Evolutionary conservation across 148 eudicot species (phyloP), one percentile per base, ranked within the genome.

Genomic region (Diospyros lotus): DNA sequence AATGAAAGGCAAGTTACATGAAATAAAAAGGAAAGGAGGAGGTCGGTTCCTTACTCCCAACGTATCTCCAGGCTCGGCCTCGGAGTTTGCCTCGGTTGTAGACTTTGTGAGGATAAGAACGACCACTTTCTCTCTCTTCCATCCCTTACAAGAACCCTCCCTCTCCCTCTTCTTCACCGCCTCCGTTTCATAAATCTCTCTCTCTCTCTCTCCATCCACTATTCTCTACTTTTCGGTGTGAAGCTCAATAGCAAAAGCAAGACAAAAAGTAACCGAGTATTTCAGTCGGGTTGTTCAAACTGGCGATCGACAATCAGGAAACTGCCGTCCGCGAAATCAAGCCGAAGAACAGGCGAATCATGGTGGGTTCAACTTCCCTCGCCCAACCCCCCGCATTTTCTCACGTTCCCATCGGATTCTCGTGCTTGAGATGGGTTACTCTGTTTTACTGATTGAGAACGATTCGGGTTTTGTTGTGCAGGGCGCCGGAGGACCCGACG

Each of bases 281-380:
- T 28, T 45, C 51, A 45, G 48, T 73, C 13, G 68, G 63, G 73
- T 64, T 71, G 65, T 75, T 87, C 85, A 84, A 84, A 69, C 86
- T 91, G 97, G 97, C 93, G 84, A 89, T 91, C 66, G 97, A 86
- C 62, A 88, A 82, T 69, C 91, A 83, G 64, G 93, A 89, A 73
- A 52, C 83, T 40, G 53, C 81, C 41, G 87, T 89, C 75, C 85
- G 87, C 48, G 91, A 90, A 83, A 76, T 91, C 81, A 91, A 89
- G 82, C 93, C 90, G 70, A 89, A 89, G 66, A 88, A 78, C 76
- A 87, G 93, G 40, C 86, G 97, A 73, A 86, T 89, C 71, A 89
- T 89, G 97, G 97, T 91, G 80, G 43, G 58, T 5, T 8, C 9
- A 54, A 41, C 44, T 43, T 5, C 8, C 43, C 28, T 3, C 8